A percentile compares a stretch with the other conserved stretches of the same genome.
These are phyloP conservation scores for Halophytophthora batemanensis DNA, from an alignment of 352 stramenopile genomes.

Conservation along the genomic window DNA sequence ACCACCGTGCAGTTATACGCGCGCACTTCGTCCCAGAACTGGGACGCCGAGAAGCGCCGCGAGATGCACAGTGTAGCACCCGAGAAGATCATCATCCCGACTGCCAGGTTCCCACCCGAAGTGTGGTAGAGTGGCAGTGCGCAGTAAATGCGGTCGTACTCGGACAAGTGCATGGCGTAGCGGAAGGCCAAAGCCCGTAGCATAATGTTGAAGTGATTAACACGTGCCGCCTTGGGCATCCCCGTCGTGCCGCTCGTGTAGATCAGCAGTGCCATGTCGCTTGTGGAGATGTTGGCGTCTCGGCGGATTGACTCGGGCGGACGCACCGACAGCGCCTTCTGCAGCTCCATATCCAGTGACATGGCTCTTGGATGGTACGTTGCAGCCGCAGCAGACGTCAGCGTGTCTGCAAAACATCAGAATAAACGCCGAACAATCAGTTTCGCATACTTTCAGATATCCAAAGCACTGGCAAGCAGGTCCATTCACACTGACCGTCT, in stretches of 20 bases:
- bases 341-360: conserved; percentile 44
- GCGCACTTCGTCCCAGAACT: conserved; percentile 78
- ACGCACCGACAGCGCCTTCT: conserved; percentile 21
- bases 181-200: conserved; percentile 55
- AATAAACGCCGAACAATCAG: conserved; percentile 1
- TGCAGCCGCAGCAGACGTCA: conserved; percentile 9
- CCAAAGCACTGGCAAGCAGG: too few species aligned
- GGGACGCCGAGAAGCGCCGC: conserved; percentile 65
- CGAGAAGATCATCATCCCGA: conserved; percentile 78
- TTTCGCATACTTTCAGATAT: too few species aligned
- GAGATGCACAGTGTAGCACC: conserved; percentile 76
- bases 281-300: conserved; percentile 37
- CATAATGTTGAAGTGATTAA: conserved; percentile 76
- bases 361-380: conserved; percentile 31
- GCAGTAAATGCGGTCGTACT: conserved; percentile 74
- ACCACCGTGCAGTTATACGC: conserved; percentile 69
- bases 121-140: conserved; percentile 85
- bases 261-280: conserved; percentile 72
- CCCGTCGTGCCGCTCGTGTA: conserved; percentile 86
- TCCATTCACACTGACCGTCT: too few species aligned
- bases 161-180: conserved; percentile 43
- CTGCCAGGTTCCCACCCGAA: conserved; percentile 72
- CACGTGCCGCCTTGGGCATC: conserved; percentile 71
- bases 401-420: conserved; percentile 14
- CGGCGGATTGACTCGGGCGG: conserved; percentile 24